Conservation (phyloP, 331 rosid genomes). For the Quercus phellos region DNA sequence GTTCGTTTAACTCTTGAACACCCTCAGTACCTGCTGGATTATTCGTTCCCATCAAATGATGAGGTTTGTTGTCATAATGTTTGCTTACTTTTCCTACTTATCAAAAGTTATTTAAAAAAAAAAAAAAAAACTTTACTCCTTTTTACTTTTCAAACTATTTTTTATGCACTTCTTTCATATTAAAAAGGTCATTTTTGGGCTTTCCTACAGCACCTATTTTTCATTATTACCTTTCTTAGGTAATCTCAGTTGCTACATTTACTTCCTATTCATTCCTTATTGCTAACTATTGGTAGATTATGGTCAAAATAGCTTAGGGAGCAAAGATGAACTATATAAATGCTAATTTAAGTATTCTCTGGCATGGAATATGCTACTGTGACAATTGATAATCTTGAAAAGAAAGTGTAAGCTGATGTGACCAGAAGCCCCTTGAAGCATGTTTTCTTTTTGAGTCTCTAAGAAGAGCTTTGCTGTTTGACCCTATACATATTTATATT, state of each 20-base stretch:
- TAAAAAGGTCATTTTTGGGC: not conserved
- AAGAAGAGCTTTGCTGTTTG: not conserved
- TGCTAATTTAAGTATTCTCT: not conserved
- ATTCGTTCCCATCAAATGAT: conserved; percentile 46
- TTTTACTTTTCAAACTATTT: not conserved
- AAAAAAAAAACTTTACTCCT: not conserved
- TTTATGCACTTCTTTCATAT: not conserved
- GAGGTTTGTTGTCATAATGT: conserved; percentile 48
- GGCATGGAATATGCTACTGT: not conserved
- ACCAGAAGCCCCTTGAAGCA: not conserved
- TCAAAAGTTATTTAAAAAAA: not conserved
- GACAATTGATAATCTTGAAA: not conserved
- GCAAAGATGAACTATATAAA: not conserved
- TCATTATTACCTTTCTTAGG: not conserved
- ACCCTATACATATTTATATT: not conserved
- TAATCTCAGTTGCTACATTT: not conserved
- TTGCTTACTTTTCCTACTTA: conserved; percentile 6
- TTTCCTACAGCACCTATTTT: not conserved
- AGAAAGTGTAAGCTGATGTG: not conserved
- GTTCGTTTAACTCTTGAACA: conserved; percentile 75
- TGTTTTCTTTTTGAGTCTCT: not conserved
- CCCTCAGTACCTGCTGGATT: conserved; percentile 59
- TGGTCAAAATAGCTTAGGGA: not conserved
- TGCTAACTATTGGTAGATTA: not conserved
- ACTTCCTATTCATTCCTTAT: not conserved